Evolutionary conservation across 257 asterid species (phyloP).

Genomic region (Thymus mandschuricus): DNA sequence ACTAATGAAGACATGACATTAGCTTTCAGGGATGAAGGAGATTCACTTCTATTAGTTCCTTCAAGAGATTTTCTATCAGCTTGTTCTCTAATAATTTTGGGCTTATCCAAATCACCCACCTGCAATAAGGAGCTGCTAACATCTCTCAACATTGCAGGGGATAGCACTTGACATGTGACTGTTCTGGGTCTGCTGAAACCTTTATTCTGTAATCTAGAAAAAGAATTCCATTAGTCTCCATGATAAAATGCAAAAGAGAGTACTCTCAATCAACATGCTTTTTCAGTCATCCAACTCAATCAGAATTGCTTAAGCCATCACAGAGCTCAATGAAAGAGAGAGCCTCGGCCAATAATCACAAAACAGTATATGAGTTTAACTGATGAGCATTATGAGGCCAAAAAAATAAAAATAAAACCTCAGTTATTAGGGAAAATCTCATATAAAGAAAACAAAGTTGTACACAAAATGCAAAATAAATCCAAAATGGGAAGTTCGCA

Average conservation of each 20-base stretch:
- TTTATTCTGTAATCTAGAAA: slow-evolving; percentile 48
- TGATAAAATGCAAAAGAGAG: slow-evolving; percentile 14
- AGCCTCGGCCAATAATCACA: slow-evolving; percentile 15
- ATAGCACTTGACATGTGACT: slow-evolving; percentile 75
- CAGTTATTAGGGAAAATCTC: neutral
- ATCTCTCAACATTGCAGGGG: slow-evolving; percentile 61
- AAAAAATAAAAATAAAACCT: slow-evolving; percentile 21
- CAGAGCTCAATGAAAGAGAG: slow-evolving; percentile 7
- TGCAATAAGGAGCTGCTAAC: slow-evolving; percentile 52
- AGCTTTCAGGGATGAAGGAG: slow-evolving; percentile 31
- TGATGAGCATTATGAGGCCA: neutral
- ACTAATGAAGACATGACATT: slow-evolving; percentile 52
- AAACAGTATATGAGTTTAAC: neutral
- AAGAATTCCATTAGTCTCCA: slow-evolving; percentile 27
- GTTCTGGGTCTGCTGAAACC: slow-evolving; percentile 63
- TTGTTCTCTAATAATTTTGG: slow-evolving; percentile 21
- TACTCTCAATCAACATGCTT: slow-evolving; percentile 21
- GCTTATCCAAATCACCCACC: slow-evolving; percentile 40
- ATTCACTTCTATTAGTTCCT: slow-evolving; percentile 33
- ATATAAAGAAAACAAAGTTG: neutral
- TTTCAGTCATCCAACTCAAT: slow-evolving; percentile 16
- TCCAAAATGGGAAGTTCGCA: neutral
- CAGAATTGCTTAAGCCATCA: slow-evolving; percentile 6
- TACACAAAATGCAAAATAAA: neutral
- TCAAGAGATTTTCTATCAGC: slow-evolving; percentile 34